Conservation (phyloP, 2,329 filamentous ascomycete species). For the Cordyceps farinosa region DNA sequence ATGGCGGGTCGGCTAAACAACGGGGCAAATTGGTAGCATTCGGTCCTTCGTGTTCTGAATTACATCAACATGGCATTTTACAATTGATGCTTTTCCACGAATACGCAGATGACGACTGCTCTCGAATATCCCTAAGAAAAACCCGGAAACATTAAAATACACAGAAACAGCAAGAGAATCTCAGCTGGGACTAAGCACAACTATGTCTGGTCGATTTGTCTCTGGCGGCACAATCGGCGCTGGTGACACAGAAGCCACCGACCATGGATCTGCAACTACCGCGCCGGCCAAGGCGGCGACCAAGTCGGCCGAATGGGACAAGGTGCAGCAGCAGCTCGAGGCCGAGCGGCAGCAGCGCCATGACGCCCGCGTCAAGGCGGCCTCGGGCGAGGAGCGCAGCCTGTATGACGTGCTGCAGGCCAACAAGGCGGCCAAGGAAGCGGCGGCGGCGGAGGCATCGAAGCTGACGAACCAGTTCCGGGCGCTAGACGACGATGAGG, state of each 20-base stretch:
- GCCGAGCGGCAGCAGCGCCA: slow-evolving; percentile 53
- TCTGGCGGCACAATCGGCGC: slow-evolving; percentile 51
- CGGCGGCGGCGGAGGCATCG: slow-evolving; percentile 72
- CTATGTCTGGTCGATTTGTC: slow-evolving; percentile 54
- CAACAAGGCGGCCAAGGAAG: slow-evolving; percentile 82
- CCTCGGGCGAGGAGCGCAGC: slow-evolving; percentile 51
- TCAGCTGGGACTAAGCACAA: not conserved
- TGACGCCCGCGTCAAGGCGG: slow-evolving; percentile 43
- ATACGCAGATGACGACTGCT: not conserved
- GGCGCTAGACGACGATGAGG: slow-evolving; percentile 73
- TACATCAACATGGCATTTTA: not conserved
- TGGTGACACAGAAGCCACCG: slow-evolving; percentile 21
- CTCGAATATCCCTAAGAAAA: not conserved
- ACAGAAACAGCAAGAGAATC: not conserved
- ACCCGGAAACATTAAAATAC: not conserved
- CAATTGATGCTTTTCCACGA: not conserved
- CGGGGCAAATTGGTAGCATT: not conserved
- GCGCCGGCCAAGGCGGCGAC: too few relatives aligned
- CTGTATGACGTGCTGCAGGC: slow-evolving; percentile 74
- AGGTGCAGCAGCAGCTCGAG: slow-evolving; percentile 62
- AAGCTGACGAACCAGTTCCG: slow-evolving; percentile 74
- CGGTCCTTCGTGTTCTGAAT: not conserved
- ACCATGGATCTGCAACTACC: not conserved
- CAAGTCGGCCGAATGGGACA: slow-evolving; percentile 54
- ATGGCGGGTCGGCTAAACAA: not conserved